Conservation (phyloP, 345 rosid species). For the Eucalyptus dawsonii region DNA sequence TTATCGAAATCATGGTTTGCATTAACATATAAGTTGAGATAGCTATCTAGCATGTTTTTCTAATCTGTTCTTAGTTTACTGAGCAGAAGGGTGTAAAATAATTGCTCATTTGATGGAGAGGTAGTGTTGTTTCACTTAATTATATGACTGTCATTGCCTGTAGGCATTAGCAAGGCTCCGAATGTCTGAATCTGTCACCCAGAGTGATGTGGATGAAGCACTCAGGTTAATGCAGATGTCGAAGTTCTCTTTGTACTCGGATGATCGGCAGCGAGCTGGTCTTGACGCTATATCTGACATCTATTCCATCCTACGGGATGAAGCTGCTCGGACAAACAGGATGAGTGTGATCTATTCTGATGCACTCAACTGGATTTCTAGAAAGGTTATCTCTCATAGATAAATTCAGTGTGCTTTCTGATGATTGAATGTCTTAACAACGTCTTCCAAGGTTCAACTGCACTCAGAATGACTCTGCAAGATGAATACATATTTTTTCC, state of each 20-base stretch:
- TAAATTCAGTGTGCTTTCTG: background rate
- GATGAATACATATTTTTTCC: background rate
- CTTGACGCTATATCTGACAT: constrained; percentile 97
- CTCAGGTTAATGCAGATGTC: constrained; percentile 98
- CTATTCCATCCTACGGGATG: constrained; percentile 89
- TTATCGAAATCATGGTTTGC: background rate
- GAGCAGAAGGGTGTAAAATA: background rate
- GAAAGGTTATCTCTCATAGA: constrained; percentile 44
- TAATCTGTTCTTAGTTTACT: background rate
- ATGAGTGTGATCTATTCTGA: constrained; percentile 75
- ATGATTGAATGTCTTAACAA: background rate
- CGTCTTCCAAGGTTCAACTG: background rate
- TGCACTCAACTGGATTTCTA: constrained; percentile 96
- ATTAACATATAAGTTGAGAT: background rate
- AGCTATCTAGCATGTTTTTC: background rate
- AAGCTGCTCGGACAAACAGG: constrained; percentile 80
- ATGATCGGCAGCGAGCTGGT: constrained; percentile 83
- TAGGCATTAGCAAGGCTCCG: constrained; percentile 96
- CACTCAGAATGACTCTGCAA: background rate
- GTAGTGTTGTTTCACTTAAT: background rate
- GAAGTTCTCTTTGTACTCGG: constrained; percentile 87
- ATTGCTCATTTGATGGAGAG: background rate
- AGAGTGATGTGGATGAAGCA: constrained; percentile 98
- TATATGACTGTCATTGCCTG: background rate
- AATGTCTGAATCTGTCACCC: constrained; percentile 89